Evolutionary conservation across 768 basidiomycete species (phyloP).

Genomic region (Mycena kentingensis): DNA sequence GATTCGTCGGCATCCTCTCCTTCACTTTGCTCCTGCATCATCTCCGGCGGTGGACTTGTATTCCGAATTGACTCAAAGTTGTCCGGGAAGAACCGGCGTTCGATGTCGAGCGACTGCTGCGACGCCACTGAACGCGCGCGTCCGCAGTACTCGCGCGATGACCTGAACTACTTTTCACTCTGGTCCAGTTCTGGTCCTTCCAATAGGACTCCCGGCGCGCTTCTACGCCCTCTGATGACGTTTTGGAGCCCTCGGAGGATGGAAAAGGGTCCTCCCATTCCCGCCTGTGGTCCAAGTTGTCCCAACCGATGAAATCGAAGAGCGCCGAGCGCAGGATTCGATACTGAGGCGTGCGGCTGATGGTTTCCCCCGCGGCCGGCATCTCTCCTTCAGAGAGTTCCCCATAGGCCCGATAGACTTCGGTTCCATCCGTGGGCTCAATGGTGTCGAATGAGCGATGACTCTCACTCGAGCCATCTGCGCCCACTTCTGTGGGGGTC

Average conservation of each 20-base stretch:
- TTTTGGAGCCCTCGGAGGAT: too few relatives aligned
- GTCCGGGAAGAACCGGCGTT: neutral
- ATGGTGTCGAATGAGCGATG: neutral
- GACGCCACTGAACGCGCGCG: neutral
- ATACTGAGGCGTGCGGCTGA: neutral
- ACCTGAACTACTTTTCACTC: neutral
- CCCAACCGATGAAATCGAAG: neutral
- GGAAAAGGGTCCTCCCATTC: neutral
- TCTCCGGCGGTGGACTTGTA: neutral
- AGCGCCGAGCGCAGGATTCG: neutral
- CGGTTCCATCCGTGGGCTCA: neutral
- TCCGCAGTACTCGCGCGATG: neutral
- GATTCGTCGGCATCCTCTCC: too few relatives aligned
- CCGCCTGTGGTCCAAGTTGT: neutral
- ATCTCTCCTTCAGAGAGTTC: neutral
- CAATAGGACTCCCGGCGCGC: too few relatives aligned
- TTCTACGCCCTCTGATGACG: too few relatives aligned
- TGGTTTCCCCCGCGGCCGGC: neutral
- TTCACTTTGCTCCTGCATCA: neutral
- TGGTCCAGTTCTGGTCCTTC: too few relatives aligned
- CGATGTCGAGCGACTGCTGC: neutral
- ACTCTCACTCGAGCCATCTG: neutral
- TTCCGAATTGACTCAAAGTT: neutral
- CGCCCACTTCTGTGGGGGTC: neutral
- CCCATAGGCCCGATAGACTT: neutral